These are phyloP conservation scores for Grigorovia jiainica DNA, from an alignment of 805 yeast genomes.

Conservation along the genomic window DNA sequence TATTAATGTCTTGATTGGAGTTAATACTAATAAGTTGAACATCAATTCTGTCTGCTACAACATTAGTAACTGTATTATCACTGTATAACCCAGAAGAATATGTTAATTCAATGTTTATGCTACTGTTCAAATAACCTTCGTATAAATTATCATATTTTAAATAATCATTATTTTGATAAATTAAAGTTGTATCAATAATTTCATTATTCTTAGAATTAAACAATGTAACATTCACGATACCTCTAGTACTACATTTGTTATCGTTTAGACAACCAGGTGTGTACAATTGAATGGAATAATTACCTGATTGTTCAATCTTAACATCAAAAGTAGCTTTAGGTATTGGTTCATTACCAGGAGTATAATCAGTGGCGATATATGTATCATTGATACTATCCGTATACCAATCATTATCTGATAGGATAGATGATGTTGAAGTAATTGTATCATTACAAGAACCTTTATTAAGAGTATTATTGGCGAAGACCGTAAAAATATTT, in stretches of 20 bases:
- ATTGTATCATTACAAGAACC: constrained; percentile 41
- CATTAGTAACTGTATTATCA: constrained; percentile 26
- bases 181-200: constrained; percentile 31
- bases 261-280: constrained; percentile 84
- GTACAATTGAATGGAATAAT: constrained; percentile 58
- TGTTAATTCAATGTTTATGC: constrained; percentile 37
- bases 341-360: constrained; percentile 21
- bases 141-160: constrained; percentile 74
- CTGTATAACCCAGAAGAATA: constrained; percentile 28
- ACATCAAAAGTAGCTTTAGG: constrained; percentile 34
- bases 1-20: constrained; percentile 15
- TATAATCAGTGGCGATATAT: constrained; percentile 26
- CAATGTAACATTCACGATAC: constrained; percentile 69
- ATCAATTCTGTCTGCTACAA: constrained; percentile 61
- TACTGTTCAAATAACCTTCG: constrained; percentile 52
- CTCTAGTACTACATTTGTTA: constrained; percentile 58
- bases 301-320: constrained; percentile 47
- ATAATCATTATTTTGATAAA: constrained; percentile 74
- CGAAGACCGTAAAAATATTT: constrained; percentile 47
- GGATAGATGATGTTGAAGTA: constrained; percentile 13
- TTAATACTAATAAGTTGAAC: constrained; percentile 18
- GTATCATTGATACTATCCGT: constrained; percentile 21
- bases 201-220: constrained; percentile 30
- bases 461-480: constrained; percentile 63
- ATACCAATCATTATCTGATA: constrained; percentile 26